A percentile compares a stretch with the other conserved stretches of the same genome.
phyloP scores from a whole-genome alignment of 371 early-diverging fungal species.

The Funneliformis caledonium region DNA sequence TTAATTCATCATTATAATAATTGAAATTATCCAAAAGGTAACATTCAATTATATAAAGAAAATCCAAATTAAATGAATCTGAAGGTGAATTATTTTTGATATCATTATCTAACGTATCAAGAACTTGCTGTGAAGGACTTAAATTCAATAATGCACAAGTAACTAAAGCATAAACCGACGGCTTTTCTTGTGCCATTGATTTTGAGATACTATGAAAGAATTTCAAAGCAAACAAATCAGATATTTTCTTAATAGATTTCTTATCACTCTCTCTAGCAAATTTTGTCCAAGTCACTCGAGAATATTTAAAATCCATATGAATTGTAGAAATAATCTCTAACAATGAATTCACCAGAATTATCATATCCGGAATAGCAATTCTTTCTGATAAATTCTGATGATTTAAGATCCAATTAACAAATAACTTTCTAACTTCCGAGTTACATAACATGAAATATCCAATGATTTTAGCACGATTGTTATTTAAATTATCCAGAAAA shows the following conservation, averaged over 20 bases:
- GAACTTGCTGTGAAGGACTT: background rate
- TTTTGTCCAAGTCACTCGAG: background rate
- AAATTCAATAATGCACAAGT: conserved; percentile 16
- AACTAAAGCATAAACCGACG: background rate
- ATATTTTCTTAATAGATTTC: conserved; percentile 8
- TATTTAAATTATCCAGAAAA: conserved; percentile 14
- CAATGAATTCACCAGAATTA: background rate
- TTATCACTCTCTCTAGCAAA: conserved; percentile 16
- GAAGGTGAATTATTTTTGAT: background rate
- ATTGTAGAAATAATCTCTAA: background rate
- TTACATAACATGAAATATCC: background rate
- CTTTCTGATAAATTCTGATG: background rate
- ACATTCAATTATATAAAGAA: conserved; percentile 25
- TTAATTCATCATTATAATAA: background rate
- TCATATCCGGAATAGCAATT: background rate
- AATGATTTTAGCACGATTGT: background rate
- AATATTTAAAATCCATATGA: background rate
- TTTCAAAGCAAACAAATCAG: background rate
- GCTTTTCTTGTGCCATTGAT: background rate
- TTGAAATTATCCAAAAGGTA: background rate
- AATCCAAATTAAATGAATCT: conserved; percentile 25
- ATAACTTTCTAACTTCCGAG: conserved; percentile 1
- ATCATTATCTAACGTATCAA: background rate
- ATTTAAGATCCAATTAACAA: conserved; percentile 9
- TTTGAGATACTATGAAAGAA: conserved; percentile 11